phyloP scores from a whole-genome alignment of 495 filamentous ascomycete genomes.

The Melanomma pulvis-pyrius region DNA sequence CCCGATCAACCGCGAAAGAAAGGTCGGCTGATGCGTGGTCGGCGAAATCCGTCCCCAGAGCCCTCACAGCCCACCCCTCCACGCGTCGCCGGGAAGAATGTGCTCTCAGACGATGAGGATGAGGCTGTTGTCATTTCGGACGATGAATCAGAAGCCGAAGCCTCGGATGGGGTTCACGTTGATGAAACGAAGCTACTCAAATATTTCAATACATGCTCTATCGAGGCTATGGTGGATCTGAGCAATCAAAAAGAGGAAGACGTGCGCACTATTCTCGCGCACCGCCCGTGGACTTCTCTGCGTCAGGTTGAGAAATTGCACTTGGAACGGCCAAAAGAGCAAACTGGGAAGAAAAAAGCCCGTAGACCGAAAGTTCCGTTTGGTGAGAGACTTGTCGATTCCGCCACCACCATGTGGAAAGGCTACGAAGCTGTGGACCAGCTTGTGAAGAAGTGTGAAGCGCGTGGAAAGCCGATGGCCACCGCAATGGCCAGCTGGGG shows the following conservation, averaged over 20 bases:
- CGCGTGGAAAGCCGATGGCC: slow-evolving; percentile 67
- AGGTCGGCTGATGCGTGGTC: slow-evolving; percentile 39
- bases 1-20: slow-evolving; percentile 32
- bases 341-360: slow-evolving; percentile 47
- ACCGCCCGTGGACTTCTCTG: slow-evolving; percentile 69
- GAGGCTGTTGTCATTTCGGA: slow-evolving; percentile 35
- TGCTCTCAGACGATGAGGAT: slow-evolving; percentile 18
- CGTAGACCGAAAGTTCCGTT: slow-evolving; percentile 52
- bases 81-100: not conserved
- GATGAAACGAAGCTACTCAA: slow-evolving; percentile 65
- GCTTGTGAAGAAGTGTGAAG: slow-evolving; percentile 71
- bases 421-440: slow-evolving; percentile 80
- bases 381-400: slow-evolving; percentile 73
- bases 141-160: slow-evolving; percentile 56
- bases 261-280: slow-evolving; percentile 64
- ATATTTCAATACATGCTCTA: slow-evolving; percentile 80
- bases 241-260: slow-evolving; percentile 68
- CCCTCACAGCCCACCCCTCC: slow-evolving; percentile 2
- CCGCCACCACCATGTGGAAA: slow-evolving; percentile 69
- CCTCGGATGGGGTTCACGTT: slow-evolving; percentile 46
- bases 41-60: slow-evolving; percentile 35
- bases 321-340: slow-evolving; percentile 53
- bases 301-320: slow-evolving; percentile 65
- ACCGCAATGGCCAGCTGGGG: slow-evolving; percentile 76
- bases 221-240: slow-evolving; percentile 74